A percentile compares a stretch with the other conserved stretches of the same genome.
Conservation (phyloP, 2,329 filamentous ascomycete genomes). For the Cladosporium sp. region DNA sequence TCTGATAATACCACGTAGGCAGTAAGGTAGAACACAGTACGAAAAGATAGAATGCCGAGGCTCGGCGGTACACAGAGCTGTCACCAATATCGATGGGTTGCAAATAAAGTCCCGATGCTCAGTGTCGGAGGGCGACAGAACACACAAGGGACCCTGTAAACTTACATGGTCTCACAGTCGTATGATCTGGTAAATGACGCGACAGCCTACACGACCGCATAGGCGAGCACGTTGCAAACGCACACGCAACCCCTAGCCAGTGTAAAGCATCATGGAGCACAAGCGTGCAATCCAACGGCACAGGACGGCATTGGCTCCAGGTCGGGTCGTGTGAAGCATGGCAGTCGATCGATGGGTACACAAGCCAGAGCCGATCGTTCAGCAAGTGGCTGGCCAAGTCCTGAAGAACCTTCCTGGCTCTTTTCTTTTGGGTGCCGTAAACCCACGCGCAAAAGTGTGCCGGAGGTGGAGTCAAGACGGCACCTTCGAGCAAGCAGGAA, state of each 20-base stretch:
- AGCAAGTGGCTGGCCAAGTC: background rate
- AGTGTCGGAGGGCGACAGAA: background rate
- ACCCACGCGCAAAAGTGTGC: slow-evolving; percentile 2
- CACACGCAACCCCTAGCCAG: background rate
- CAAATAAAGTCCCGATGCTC: background rate
- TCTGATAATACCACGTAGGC: background rate
- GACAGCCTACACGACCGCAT: slow-evolving; percentile 1
- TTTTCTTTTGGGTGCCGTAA: background rate
- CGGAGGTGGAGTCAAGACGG: slow-evolving; percentile 16
- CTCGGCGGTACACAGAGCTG: slow-evolving; percentile 5
- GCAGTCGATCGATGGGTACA: slow-evolving; percentile 12
- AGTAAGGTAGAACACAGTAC: background rate
- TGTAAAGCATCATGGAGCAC: background rate
- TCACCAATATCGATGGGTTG: background rate
- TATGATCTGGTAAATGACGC: slow-evolving; percentile 21
- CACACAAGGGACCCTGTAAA: background rate
- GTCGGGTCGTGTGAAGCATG: background rate
- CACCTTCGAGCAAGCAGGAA: background rate
- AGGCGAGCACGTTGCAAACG: background rate
- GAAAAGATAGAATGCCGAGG: background rate
- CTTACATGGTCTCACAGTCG: background rate
- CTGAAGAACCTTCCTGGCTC: slow-evolving; percentile 12
- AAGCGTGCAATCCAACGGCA: background rate
- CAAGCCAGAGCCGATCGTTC: slow-evolving; percentile 6
- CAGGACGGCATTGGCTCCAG: background rate